phyloP scores from a whole-genome alignment of 495 filamentous ascomycete species.

The Talaromyces liani region DNA sequence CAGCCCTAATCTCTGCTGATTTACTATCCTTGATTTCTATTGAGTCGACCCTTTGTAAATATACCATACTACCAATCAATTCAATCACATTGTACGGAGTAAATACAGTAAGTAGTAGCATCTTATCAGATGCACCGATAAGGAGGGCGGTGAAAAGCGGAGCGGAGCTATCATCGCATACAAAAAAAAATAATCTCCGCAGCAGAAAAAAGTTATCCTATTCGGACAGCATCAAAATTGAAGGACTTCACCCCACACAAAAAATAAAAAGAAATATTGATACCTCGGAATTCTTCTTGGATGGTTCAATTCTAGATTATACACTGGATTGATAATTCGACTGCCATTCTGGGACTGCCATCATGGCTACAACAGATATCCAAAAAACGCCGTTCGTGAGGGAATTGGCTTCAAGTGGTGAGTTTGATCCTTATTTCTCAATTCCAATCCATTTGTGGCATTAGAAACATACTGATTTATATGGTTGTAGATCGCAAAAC shows the following conservation, averaged over 20 bases:
- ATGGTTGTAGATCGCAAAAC: constrained; percentile 59
- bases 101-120: not conserved
- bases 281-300: not conserved
- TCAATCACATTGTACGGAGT: too few relatives aligned
- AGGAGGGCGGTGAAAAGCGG: constrained; percentile 1
- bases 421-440: constrained; percentile 8
- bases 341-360: not conserved
- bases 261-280: not conserved
- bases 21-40: not conserved
- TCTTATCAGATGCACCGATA: not conserved
- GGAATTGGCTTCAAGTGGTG: constrained; percentile 72
- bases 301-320: not conserved
- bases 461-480: not conserved
- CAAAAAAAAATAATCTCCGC: constrained; percentile 33
- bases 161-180: constrained; percentile 7
- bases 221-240: too few relatives aligned
- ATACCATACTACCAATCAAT: too few relatives aligned
- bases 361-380: constrained; percentile 23
- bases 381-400: constrained; percentile 64
- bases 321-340: not conserved
- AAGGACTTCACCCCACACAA: not conserved
- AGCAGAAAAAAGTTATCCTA: constrained; percentile 16
- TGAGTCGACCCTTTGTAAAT: too few relatives aligned
- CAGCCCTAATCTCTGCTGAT: not conserved
- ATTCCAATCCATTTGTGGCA: not conserved